Conservation (phyloP, 1,139 yeast genomes). For the Meyerozyma smithsonii region DNA sequence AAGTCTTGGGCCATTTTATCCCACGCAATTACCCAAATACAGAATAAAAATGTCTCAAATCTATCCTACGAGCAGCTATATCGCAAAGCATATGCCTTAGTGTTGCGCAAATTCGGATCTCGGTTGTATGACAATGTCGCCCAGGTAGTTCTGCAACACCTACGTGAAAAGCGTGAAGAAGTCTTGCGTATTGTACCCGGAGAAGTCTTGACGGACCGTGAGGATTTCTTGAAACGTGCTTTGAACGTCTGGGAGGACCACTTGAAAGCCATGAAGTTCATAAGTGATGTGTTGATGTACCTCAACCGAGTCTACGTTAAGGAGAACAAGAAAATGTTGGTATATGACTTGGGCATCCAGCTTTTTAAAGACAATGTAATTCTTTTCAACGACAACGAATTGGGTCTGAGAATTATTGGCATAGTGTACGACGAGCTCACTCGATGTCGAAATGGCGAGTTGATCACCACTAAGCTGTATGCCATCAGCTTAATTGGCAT, state of each 20-base stretch:
- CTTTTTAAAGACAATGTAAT: conserved; percentile 47
- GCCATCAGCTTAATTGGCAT: conserved; percentile 61
- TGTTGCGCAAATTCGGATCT: conserved; percentile 68
- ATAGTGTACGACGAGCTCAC: conserved; percentile 56
- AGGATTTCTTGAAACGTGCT: conserved; percentile 43
- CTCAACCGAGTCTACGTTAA: conserved; percentile 79
- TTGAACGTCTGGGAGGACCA: conserved; percentile 71
- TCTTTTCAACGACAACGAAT: conserved; percentile 38
- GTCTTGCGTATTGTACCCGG: conserved; percentile 16
- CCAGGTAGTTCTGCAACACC: conserved; percentile 45
- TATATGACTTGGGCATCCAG: conserved; percentile 72
- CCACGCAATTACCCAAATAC: conserved; percentile 76
- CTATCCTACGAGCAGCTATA: conserved; percentile 84
- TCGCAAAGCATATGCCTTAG: conserved; percentile 75
- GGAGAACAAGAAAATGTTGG: conserved; percentile 60
- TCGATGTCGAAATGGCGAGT: conserved; percentile 54
- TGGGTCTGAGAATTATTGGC: conserved; percentile 48
- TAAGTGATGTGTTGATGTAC: conserved; percentile 85
- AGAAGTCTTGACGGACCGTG: conserved; percentile 11
- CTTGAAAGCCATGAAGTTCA: conserved; percentile 67
- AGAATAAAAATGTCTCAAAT: conserved; percentile 65
- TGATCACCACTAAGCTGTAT: conserved; percentile 46
- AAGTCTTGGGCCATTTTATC: conserved; percentile 67
- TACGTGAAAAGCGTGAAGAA: conserved; percentile 28
- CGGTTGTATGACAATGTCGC: conserved; percentile 63